Conservation (phyloP, 2,329 filamentous ascomycete species). For the Monosporascus ibericus region DNA sequence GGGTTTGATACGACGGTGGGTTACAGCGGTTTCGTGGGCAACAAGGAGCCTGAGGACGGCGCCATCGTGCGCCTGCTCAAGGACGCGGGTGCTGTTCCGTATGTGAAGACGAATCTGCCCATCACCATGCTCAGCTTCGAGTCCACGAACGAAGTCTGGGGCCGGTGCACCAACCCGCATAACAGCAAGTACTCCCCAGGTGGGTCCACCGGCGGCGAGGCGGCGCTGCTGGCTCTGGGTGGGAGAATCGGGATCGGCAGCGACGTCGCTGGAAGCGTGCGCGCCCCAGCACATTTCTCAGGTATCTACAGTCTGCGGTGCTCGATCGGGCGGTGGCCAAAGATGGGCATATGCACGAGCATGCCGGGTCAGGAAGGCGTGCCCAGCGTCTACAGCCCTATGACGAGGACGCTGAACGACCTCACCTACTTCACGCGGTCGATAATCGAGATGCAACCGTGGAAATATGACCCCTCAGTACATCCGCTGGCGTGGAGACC, state of each 20-base stretch:
- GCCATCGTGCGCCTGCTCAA: conserved; percentile 71
- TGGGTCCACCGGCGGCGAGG: conserved; percentile 82
- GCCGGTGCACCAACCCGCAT: conserved; percentile 75
- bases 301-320: conserved; percentile 84
- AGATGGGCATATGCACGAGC: conserved; percentile 73
- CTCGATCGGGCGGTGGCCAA: conserved; percentile 86
- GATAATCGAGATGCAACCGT: conserved; percentile 75
- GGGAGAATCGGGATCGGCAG: conserved; percentile 85
- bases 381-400: conserved; percentile 83
- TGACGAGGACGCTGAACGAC: conserved; percentile 81
- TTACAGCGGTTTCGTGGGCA: conserved; percentile 66
- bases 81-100: conserved; percentile 81
- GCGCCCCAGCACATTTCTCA: conserved; percentile 81
- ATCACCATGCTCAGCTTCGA: conserved; percentile 85
- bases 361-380: conserved; percentile 93
- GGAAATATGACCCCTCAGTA: conserved; percentile 81
- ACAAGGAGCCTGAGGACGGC: conserved; percentile 63
- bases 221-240: conserved; percentile 72
- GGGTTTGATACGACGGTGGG: conserved; percentile 81
- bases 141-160: conserved; percentile 74
- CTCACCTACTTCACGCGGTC: conserved; percentile 76
- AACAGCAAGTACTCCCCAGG: conserved; percentile 80
- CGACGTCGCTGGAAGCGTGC: conserved; percentile 85
- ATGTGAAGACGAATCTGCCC: conserved; percentile 87
- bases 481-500: conserved; percentile 78